phyloP scores from a whole-genome alignment of 331 rosid genomes.

The Malus hybrid region DNA sequence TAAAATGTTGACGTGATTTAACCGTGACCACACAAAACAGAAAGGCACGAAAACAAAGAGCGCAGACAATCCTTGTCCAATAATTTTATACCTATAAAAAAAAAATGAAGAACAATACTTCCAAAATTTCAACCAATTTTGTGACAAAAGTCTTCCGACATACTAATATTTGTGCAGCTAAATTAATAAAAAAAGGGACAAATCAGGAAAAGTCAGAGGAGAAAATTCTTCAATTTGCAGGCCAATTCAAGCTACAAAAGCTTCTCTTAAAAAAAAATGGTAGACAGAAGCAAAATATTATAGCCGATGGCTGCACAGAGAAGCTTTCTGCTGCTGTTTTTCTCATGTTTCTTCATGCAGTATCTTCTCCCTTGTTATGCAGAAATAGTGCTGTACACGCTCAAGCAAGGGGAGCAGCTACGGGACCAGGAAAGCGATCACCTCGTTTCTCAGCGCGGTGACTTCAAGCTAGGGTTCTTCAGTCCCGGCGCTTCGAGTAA shows the following conservation, averaged over 20 bases:
- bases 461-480: conserved; percentile 19
- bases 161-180: not conserved
- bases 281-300: not conserved
- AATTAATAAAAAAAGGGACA: not conserved
- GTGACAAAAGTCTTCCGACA: not conserved
- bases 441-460: not conserved
- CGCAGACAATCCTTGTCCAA: too few relatives aligned
- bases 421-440: not conserved
- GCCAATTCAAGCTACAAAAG: not conserved
- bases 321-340: not conserved
- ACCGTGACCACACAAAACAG: too few relatives aligned
- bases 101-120: not conserved
- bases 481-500: conserved; percentile 9
- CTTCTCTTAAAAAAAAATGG: too few relatives aligned
- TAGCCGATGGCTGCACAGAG: not conserved
- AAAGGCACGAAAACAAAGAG: too few relatives aligned
- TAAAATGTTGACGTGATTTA: too few relatives aligned
- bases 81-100: not conserved
- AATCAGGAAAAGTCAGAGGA: not conserved
- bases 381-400: not conserved
- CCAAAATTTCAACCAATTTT: not conserved
- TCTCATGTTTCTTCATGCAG: not conserved
- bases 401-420: conserved; percentile 1
- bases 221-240: not conserved
- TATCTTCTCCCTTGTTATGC: not conserved